phyloP scores from a whole-genome alignment of 1,284 basidiomycete species.

The Taiwanofungus camphoratus region DNA sequence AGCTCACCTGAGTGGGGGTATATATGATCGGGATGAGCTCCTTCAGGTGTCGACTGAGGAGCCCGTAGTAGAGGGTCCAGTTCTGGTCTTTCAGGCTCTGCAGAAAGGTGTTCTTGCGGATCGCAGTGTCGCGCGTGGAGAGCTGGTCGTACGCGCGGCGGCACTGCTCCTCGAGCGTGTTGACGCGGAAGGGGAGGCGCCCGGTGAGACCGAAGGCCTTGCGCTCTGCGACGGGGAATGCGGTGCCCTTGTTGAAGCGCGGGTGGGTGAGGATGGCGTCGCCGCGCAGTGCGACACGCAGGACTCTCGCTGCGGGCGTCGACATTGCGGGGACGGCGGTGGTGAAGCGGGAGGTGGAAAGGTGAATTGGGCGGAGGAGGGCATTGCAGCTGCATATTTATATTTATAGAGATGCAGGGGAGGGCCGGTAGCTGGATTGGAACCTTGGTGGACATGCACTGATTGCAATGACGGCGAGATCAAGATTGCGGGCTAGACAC shows the following conservation, averaged over 20 bases:
- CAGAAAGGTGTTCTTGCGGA: slow-evolving; percentile 67
- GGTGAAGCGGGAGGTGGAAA: background rate
- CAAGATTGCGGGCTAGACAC: background rate
- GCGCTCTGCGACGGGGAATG: slow-evolving; percentile 64
- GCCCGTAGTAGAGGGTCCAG: slow-evolving; percentile 68
- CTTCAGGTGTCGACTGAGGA: slow-evolving; percentile 61
- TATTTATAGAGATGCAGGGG: background rate
- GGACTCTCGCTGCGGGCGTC: slow-evolving; percentile 17
- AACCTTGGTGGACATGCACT: background rate
- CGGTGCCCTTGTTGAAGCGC: slow-evolving; percentile 69
- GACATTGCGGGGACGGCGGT: slow-evolving; percentile 15
- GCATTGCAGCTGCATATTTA: slow-evolving; percentile 7
- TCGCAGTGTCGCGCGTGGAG: slow-evolving; percentile 37
- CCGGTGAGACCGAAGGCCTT: slow-evolving; percentile 69
- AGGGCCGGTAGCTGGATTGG: background rate
- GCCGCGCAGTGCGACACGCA: slow-evolving; percentile 53
- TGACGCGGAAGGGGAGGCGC: slow-evolving; percentile 69
- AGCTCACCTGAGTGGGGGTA: slow-evolving; percentile 57
- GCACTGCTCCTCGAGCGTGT: slow-evolving; percentile 74
- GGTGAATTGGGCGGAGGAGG: background rate
- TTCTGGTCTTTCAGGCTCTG: slow-evolving; percentile 73
- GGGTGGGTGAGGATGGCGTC: slow-evolving; percentile 57
- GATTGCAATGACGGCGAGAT: background rate
- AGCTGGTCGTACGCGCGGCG: slow-evolving; percentile 68
- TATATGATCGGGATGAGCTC: slow-evolving; percentile 79